Evolutionary conservation across 2,329 filamentous ascomycete genomes (phyloP).

Genomic region (Colletotrichum zoysiae): DNA sequence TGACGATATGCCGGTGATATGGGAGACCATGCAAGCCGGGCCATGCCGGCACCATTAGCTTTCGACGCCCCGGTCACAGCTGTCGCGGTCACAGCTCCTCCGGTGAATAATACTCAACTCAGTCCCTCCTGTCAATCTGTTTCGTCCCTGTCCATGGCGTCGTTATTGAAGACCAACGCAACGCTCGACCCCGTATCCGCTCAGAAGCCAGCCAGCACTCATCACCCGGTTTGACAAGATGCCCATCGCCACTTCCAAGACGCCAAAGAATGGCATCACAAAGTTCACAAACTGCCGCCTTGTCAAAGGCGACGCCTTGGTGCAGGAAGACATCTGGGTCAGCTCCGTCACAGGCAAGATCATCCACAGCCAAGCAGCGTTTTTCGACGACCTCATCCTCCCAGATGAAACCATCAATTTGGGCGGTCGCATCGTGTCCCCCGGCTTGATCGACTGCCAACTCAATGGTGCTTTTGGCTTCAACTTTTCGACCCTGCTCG

Average conservation of each 20-base stretch:
- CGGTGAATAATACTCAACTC: slow-evolving; percentile 33
- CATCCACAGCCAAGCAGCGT: slow-evolving; percentile 74
- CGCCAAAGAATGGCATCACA: slow-evolving; percentile 71
- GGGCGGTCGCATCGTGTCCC: slow-evolving; percentile 83
- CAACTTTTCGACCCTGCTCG: slow-evolving; percentile 86
- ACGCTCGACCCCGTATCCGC: neutral
- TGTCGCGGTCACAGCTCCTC: slow-evolving; percentile 8
- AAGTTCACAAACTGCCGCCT: slow-evolving; percentile 92
- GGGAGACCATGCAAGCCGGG: slow-evolving; percentile 28
- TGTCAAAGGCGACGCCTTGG: slow-evolving; percentile 74
- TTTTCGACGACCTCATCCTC: slow-evolving; percentile 75
- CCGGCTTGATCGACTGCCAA: slow-evolving; percentile 91
- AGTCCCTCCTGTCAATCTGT: slow-evolving; percentile 16
- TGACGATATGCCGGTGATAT: slow-evolving; percentile 28
- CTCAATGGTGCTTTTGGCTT: slow-evolving; percentile 94
- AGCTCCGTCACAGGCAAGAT: slow-evolving; percentile 86
- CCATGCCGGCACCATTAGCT: slow-evolving; percentile 33
- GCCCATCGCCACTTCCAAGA: slow-evolving; percentile 60
- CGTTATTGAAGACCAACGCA: slow-evolving; percentile 29
- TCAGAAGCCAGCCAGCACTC: slow-evolving; percentile 43
- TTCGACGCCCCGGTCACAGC: slow-evolving; percentile 29
- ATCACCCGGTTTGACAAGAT: slow-evolving; percentile 53
- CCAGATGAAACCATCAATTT: slow-evolving; percentile 85
- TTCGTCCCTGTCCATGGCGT: slow-evolving; percentile 37
- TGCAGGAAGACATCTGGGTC: slow-evolving; percentile 89